Evolutionary conservation across 2,329 filamentous ascomycete species (phyloP), one percentile per base, ranked within the genome.

Genomic region (Daldinia eschscholtzii): DNA sequence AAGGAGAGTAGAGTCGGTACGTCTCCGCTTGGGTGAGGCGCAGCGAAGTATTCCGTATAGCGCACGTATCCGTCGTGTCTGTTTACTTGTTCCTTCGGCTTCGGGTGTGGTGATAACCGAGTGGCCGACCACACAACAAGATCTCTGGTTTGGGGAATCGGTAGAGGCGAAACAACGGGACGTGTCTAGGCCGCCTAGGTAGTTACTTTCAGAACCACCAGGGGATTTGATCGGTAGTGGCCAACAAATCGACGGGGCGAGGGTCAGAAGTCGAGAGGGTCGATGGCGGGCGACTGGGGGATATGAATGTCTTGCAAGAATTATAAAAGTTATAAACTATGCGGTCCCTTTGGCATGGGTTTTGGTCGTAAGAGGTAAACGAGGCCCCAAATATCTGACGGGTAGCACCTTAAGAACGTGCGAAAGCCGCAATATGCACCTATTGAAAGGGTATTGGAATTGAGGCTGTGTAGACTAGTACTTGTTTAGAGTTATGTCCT

Each of bases 271-370:
- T 63, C 18, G 30, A 57, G 33, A 52, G 23, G 53, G 41, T 55
- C 7, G 33, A 50, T n/a, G 10, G 44, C 52, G 35, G 42, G 28
- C 39, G 33, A n/a, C 52, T 35, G 56, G 59, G 59, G 46, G 63
- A 65, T 63, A 67, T 66, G 37, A 58, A 70, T 64, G 55, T 57
- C 53, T 67, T 59, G 52, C 60, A 63, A 53, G 42, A 60, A 72
- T 62, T 48, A 57, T 67, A 64, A 37, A 12, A 50, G 52, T 46
- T 57, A 60, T 70, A 70, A 69, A 71, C 41, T 69, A 71, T 72
- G 71, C 68, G 66, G 68, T 52, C 60, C 61, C 20, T 23, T 68
- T 62, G 42, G 66, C 70, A 72, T 67, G 48, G 28, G 37, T 62
- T 59, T 59, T 63, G 72, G 59, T 63, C 50, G 61, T 53, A 73